Percentiles rank a stretch among this genome's conserved stretches.
These are phyloP conservation scores for Trypanosoma caninum DNA, from an alignment of 208 protist genomes.

Conservation along the genomic window DNA sequence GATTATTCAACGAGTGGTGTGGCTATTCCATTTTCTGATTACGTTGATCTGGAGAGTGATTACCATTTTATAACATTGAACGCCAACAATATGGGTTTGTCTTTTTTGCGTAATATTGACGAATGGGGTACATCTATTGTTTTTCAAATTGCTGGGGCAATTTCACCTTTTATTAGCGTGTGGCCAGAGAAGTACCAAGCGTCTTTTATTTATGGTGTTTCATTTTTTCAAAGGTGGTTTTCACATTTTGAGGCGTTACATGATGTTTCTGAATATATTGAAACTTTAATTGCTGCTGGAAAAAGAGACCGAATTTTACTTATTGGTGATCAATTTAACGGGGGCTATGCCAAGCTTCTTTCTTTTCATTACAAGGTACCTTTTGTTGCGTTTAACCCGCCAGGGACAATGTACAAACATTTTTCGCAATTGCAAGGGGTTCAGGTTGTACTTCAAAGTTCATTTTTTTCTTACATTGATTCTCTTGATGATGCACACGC, in stretches of 20 bases:
- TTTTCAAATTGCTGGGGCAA: slow-evolving; percentile 54
- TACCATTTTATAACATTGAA: slow-evolving; percentile 87
- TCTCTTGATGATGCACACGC: slow-evolving; percentile 62
- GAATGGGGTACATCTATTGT: slow-evolving; percentile 79
- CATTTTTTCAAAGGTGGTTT: slow-evolving; percentile 73
- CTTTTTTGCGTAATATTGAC: slow-evolving; percentile 73
- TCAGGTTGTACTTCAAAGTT: slow-evolving; percentile 50
- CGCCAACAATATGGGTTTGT: slow-evolving; percentile 66
- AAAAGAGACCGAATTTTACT: slow-evolving; percentile 49
- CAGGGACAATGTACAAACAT: slow-evolving; percentile 60
- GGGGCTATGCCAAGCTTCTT: slow-evolving; percentile 83
- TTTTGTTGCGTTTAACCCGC: slow-evolving; percentile 83
- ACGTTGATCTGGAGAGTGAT: slow-evolving; percentile 57
- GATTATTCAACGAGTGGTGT: slow-evolving; percentile 64
- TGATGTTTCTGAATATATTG: slow-evolving; percentile 47
- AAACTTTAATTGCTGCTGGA: slow-evolving; percentile 32
- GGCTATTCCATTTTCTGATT: slow-evolving; percentile 73
- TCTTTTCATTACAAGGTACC: slow-evolving; percentile 37
- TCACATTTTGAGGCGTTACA: slow-evolving; percentile 47
- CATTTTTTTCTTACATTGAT: slow-evolving; percentile 76
- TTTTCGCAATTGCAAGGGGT: slow-evolving; percentile 30
- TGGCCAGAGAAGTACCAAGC: slow-evolving; percentile 62
- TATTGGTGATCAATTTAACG: slow-evolving; percentile 86
- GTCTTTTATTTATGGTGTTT: slow-evolving; percentile 46
- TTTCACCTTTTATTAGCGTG: slow-evolving; percentile 67